Evolutionary conservation across 352 stramenopile species (phyloP), one percentile per base, ranked within the genome.

Genomic region (Phytophthora vignae): DNA sequence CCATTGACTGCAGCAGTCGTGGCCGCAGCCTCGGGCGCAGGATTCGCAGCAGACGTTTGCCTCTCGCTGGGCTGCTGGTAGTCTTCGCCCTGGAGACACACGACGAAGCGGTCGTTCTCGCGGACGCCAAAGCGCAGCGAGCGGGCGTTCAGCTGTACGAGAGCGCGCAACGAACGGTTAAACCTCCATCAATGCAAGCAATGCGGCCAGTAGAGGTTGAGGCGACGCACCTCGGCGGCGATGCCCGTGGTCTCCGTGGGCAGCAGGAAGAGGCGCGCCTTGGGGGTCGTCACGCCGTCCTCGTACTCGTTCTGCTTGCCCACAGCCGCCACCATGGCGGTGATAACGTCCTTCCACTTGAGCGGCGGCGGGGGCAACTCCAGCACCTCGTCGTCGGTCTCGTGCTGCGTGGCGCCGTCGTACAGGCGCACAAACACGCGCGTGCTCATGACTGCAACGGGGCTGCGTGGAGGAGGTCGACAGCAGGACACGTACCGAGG

Each of bases 361-460:
- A 94, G 82, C 54, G 87, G 84, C 46, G 87, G 76, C 22, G 78
- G 75, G 44, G 84, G 84, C 63, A 92, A 77, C 76, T 89, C 81
- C 60, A 94, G 67, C 57, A 94, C 80, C 69, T 92, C 78, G 50
- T 88, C 87, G 21, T 87, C 75, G 9, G 80, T 90, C 61, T 94
- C 87, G 59, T 64, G 63, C 59, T 82, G 76, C 56, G 57, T 75
- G 25, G 54, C 61, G 61, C 85, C 81, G 50, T 92, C 83, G 60
- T 88, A 92, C 25, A 94, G 80, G n/a, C 87, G 84, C 64, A 94
- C 87, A 71, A 92, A 94, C 60, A 94, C 87, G 66, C 87, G 87
- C 52, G 84, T 81, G 66, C 73, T 89, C 69, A 75, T 83, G 53
- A n/a, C 60, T 71, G 27, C 52, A n/a, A n/a, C 48, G 46, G 64